A percentile compares a stretch with the other conserved stretches of the same genome.
These are phyloP conservation scores for Tricholoma matsutake DNA, from an alignment of 768 basidiomycete species.

Conservation along the genomic window DNA sequence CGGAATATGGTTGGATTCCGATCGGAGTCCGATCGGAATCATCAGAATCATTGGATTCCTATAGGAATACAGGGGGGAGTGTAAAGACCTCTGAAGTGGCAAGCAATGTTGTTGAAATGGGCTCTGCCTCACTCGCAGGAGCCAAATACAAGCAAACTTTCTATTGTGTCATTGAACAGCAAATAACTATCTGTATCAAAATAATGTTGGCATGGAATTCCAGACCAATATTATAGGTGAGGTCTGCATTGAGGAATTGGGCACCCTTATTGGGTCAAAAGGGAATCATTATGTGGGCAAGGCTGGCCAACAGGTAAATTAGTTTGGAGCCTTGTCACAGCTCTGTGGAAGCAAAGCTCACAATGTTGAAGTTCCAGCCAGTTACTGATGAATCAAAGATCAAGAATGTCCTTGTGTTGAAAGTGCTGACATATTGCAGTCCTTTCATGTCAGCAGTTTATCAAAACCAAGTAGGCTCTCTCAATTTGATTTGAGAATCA, in stretches of 20 bases:
- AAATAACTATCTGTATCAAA: background rate
- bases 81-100: too few species aligned
- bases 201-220: background rate
- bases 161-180: background rate
- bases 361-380: background rate
- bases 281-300: constrained; percentile 12
- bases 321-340: background rate
- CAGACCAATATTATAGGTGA: constrained; percentile 8
- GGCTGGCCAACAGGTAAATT: background rate
- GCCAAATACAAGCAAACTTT: background rate
- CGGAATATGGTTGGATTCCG: too few species aligned
- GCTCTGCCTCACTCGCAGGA: background rate
- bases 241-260: background rate
- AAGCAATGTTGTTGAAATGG: background rate
- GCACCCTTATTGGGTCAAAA: constrained; percentile 12
- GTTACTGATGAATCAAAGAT: constrained; percentile 3
- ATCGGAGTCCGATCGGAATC: too few species aligned
- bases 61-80: too few species aligned
- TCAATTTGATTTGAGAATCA: constrained; percentile 1
- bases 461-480: constrained; percentile 8
- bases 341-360: background rate
- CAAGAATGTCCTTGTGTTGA: constrained; percentile 12
- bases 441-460: background rate
- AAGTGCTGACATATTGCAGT: background rate
- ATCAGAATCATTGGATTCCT: too few species aligned